phyloP scores from a whole-genome alignment of 345 rosid genomes.

The Hirschfeldia incana region DNA sequence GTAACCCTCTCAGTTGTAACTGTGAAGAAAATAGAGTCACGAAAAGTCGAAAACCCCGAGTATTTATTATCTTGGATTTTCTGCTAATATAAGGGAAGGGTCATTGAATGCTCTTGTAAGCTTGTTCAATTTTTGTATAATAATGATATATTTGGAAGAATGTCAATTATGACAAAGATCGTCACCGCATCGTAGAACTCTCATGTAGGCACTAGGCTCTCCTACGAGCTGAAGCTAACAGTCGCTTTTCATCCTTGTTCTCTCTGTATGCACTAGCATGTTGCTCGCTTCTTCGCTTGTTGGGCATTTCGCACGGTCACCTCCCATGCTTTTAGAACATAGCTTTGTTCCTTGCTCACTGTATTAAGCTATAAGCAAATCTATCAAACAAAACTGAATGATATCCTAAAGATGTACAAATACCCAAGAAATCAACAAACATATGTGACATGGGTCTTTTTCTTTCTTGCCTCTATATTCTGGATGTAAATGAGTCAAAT shows the following conservation, averaged over 20 bases:
- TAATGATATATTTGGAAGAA: conserved; percentile 84
- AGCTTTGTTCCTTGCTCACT: conserved; percentile 72
- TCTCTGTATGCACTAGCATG: conserved; percentile 81
- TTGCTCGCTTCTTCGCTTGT: conserved; percentile 89
- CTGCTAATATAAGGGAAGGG: conserved; percentile 80
- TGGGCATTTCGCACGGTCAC: conserved; percentile 85
- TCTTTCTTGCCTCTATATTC: conserved; percentile 6
- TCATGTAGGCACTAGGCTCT: conserved; percentile 54
- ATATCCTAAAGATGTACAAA: conserved; percentile 17
- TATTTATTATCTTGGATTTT: conserved; percentile 50
- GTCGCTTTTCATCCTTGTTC: conserved; percentile 59
- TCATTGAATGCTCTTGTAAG: conserved; percentile 83
- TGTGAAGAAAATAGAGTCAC: conserved; percentile 71
- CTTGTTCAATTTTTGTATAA: conserved; percentile 90
- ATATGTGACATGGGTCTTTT: background rate
- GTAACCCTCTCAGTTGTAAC: conserved; percentile 43
- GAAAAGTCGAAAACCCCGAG: conserved; percentile 34
- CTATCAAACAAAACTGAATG: conserved; percentile 8
- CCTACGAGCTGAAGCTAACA: conserved; percentile 68
- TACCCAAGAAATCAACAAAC: conserved; percentile 19
- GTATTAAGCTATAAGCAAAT: conserved; percentile 1
- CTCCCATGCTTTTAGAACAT: conserved; percentile 87
- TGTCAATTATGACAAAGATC: conserved; percentile 88
- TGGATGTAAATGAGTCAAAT: conserved; percentile 8
- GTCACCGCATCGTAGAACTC: conserved; percentile 76